Evolutionary conservation across 2,329 filamentous ascomycete species (phyloP).

Genomic region (Aureobasidium sp.): DNA sequence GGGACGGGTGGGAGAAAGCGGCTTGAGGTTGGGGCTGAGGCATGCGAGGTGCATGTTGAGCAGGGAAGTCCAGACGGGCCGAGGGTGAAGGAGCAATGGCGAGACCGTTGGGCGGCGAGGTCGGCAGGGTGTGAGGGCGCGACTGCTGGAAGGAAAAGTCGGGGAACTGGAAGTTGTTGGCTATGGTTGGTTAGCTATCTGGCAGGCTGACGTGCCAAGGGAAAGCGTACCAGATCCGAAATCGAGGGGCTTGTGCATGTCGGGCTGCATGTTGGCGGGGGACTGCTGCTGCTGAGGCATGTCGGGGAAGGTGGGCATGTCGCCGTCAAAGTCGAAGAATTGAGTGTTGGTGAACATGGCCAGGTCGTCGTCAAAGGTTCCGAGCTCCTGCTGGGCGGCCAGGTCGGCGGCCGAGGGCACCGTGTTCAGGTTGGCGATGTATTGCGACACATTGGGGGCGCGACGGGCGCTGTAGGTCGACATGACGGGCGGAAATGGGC

Average conservation of each 20-base stretch:
- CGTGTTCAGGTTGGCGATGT: slow-evolving; percentile 77
- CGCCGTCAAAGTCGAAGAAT: slow-evolving; percentile 58
- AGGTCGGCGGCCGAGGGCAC: slow-evolving; percentile 56
- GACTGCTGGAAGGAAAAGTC: slow-evolving; percentile 29
- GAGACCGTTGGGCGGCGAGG: slow-evolving; percentile 22
- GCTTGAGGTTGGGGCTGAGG: slow-evolving; percentile 10
- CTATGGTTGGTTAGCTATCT: slow-evolving; percentile 11
- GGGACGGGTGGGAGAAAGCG: slow-evolving; percentile 11
- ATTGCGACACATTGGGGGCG: slow-evolving; percentile 81
- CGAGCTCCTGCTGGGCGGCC: slow-evolving; percentile 48
- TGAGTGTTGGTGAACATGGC: slow-evolving; percentile 49
- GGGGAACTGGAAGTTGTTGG: slow-evolving; percentile 37
- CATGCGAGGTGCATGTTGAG: slow-evolving; percentile 18
- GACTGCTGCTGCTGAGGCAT: slow-evolving; percentile 10
- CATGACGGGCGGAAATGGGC: slow-evolving; percentile 40
- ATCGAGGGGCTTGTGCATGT: slow-evolving; percentile 10
- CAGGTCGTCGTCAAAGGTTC: slow-evolving; percentile 38
- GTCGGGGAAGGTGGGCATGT: slow-evolving; percentile 12
- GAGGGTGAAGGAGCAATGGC: slow-evolving; percentile 10
- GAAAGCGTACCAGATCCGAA: slow-evolving; percentile 14
- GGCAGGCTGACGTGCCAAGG: slow-evolving; percentile 25
- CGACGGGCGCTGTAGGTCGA: slow-evolving; percentile 68
- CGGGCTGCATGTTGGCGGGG: slow-evolving; percentile 10
- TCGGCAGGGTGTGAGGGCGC: slow-evolving; percentile 20
- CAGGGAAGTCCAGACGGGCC: slow-evolving; percentile 10